Evolutionary conservation across 805 yeast genomes (phyloP).

Genomic region (Kluyveromyces siamensis): DNA sequence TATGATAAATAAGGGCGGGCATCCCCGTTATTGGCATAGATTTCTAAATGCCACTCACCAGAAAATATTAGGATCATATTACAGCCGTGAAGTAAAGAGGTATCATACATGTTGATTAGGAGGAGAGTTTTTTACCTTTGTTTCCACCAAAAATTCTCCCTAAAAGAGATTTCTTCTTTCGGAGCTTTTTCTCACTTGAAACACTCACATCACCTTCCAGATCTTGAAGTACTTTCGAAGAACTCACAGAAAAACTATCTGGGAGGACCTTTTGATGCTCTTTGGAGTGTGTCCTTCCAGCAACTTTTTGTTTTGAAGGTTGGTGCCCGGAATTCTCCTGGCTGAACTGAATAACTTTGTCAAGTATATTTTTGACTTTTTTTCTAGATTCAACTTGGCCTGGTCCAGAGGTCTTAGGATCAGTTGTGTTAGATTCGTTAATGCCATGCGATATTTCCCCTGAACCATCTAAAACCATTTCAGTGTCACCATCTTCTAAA

Average conservation of each 20-base stretch:
- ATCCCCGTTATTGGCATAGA: too few relatives aligned
- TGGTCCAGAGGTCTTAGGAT: neutral
- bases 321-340: slow-evolving; percentile 29
- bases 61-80: too few relatives aligned
- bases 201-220: neutral
- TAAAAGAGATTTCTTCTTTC: slow-evolving; percentile 1
- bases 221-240: neutral
- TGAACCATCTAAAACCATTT: neutral
- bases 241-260: neutral
- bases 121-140: neutral
- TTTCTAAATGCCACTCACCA: too few relatives aligned
- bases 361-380: slow-evolving; percentile 21
- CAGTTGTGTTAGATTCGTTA: neutral
- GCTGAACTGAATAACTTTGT: slow-evolving; percentile 25
- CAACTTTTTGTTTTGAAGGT: slow-evolving; percentile 6
- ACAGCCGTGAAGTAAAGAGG: too few relatives aligned
- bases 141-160: neutral
- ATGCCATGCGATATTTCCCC: neutral
- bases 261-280: neutral
- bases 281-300: neutral
- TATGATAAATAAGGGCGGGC: too few relatives aligned
- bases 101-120: neutral
- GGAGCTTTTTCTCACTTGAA: slow-evolving; percentile 3
- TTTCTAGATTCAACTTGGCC: slow-evolving; percentile 2
- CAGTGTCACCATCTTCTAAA: neutral